Percentiles rank a stretch among this genome's conserved stretches.
Conservation (phyloP, 441 rosid genomes). For the Dalechampia spathulata region DNA sequence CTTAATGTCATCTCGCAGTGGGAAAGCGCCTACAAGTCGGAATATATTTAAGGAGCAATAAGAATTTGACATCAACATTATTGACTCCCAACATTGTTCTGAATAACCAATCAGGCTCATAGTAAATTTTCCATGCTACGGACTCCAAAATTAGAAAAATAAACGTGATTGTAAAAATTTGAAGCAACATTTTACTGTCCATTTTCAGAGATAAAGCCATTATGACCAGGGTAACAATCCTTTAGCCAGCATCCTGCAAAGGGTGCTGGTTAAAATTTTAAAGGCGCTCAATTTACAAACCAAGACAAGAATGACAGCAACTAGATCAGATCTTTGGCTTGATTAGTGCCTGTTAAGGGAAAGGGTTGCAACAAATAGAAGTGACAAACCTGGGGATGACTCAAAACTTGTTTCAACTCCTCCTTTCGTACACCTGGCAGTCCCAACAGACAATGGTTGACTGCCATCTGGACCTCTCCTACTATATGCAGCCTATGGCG, state of each 20-base stretch:
- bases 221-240: neutral
- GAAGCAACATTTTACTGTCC: neutral
- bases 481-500: constrained; percentile 95
- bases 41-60: constrained; percentile 7
- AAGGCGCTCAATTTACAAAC: neutral
- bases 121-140: neutral
- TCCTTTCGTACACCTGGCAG: constrained; percentile 62
- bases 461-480: constrained; percentile 75
- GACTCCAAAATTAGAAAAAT: neutral
- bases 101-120: neutral
- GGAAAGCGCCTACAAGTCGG: constrained; percentile 60
- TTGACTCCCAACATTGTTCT: neutral
- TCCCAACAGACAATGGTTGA: constrained; percentile 84
- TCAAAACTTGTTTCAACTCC: constrained; percentile 65
- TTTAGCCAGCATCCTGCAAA: neutral
- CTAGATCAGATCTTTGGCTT: neutral
- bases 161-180: neutral
- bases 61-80: constrained; percentile 4
- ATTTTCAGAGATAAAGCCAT: neutral
- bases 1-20: constrained; percentile 70
- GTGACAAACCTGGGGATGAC: constrained; percentile 81
- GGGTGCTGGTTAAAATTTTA: too few species aligned
- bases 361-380: neutral
- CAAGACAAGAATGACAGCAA: neutral
- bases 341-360: neutral